Percentiles rank a stretch among this genome's conserved stretches.
These are phyloP conservation scores for Sicyos baderoa DNA, from an alignment of 306 rosid species.

Conservation along the genomic window DNA sequence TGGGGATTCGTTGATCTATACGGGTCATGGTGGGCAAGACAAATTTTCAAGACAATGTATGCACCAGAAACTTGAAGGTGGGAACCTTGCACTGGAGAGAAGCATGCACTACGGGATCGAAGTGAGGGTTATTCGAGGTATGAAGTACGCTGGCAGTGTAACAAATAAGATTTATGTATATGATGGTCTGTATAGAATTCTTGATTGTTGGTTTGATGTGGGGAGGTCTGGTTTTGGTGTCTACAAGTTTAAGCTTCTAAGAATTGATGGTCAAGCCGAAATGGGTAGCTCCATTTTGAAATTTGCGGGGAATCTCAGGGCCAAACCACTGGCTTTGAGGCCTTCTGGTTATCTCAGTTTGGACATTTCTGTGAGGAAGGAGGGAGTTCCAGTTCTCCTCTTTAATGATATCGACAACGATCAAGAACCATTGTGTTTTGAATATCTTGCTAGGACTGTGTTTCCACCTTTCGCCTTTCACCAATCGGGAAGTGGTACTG, in stretches of 20 bases:
- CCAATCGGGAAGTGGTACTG: constrained; percentile 44
- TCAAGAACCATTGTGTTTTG: constrained; percentile 51
- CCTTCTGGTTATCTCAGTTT: constrained; percentile 53
- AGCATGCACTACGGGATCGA: constrained; percentile 92
- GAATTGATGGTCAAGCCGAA: constrained; percentile 77
- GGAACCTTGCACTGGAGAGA: constrained; percentile 85
- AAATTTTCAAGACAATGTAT: constrained; percentile 57
- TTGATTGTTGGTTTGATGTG: constrained; percentile 81
- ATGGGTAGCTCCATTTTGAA: constrained; percentile 70
- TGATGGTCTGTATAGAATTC: constrained; percentile 77
- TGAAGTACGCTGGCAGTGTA: constrained; percentile 39
- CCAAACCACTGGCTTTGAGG: constrained; percentile 38
- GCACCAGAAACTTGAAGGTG: constrained; percentile 86
- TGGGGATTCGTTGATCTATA: constrained; percentile 71
- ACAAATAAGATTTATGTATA: constrained; percentile 70
- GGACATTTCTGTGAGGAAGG: constrained; percentile 55
- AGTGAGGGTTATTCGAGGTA: constrained; percentile 81
- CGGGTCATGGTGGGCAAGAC: constrained; percentile 97
- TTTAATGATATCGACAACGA: constrained; percentile 67
- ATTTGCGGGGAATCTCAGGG: constrained; percentile 50
- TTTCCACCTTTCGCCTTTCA: constrained; percentile 61
- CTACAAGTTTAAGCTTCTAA: constrained; percentile 61
- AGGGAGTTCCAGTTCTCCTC: constrained; percentile 44
- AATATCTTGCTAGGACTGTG: constrained; percentile 54
- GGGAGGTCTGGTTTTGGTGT: constrained; percentile 95